phyloP scores from a whole-genome alignment of 2,329 filamentous ascomycete species.

The Curvularia eragrostidis region DNA sequence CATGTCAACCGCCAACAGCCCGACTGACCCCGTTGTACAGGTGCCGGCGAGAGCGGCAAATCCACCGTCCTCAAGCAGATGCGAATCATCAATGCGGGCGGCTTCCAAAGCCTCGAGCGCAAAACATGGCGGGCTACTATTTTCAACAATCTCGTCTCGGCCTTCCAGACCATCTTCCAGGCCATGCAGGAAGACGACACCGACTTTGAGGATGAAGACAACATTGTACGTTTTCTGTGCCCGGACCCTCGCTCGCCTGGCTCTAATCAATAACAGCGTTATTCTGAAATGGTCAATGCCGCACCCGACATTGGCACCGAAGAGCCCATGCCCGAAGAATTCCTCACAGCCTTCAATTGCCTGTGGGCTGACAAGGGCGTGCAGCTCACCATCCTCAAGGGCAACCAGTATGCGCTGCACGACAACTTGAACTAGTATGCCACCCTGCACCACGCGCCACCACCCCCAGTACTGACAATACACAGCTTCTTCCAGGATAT shows the following conservation, averaged over 20 bases:
- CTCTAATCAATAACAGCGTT: slow-evolving; percentile 63
- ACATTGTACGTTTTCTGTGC: slow-evolving; percentile 66
- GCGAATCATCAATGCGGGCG: slow-evolving; percentile 94
- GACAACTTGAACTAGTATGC: slow-evolving; percentile 93
- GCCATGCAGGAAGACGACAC: slow-evolving; percentile 88
- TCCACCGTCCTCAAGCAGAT: slow-evolving; percentile 98
- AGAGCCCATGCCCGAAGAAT: slow-evolving; percentile 79
- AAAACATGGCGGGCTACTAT: slow-evolving; percentile 95
- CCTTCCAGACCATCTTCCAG: slow-evolving; percentile 87
- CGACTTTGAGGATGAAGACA: slow-evolving; percentile 77
- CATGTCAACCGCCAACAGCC: not conserved
- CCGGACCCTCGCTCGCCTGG: not conserved
- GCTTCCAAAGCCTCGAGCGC: slow-evolving; percentile 87
- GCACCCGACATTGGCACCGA: slow-evolving; percentile 84
- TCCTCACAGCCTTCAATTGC: slow-evolving; percentile 78
- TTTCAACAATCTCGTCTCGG: slow-evolving; percentile 92
- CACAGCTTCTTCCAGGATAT: slow-evolving; percentile 78
- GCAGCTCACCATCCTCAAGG: slow-evolving; percentile 85
- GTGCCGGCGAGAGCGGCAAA: slow-evolving; percentile 93
- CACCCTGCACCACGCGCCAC: not conserved
- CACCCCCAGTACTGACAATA: slow-evolving; percentile 24
- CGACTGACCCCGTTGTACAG: slow-evolving; percentile 58
- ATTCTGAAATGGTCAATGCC: slow-evolving; percentile 76
- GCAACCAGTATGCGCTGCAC: slow-evolving; percentile 95
- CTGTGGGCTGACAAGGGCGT: slow-evolving; percentile 87